Evolutionary conservation across 768 basidiomycete species (phyloP).

Genomic region (Naematelia aurantialba): DNA sequence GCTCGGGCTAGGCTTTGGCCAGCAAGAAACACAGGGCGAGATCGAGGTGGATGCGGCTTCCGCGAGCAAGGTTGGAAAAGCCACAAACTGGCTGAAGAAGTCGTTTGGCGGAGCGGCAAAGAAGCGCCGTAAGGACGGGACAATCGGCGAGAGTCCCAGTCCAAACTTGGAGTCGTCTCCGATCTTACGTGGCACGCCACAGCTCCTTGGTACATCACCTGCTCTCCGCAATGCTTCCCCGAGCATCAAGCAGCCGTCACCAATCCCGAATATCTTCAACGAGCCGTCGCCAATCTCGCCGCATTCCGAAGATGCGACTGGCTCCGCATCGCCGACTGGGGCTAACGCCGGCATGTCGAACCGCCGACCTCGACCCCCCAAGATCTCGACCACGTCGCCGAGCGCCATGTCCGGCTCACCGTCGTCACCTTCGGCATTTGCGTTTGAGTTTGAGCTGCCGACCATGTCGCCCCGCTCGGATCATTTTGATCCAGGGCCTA

Average conservation of each 20-base stretch:
- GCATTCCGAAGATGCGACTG: conserved; percentile 3
- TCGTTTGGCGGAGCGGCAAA: conserved; percentile 38
- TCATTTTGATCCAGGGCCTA: conserved; percentile 41
- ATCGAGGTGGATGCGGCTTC: conserved; percentile 18
- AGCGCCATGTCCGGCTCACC: background rate
- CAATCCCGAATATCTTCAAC: background rate
- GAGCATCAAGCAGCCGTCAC: background rate
- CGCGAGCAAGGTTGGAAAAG: conserved; percentile 24
- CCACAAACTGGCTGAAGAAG: conserved; percentile 44
- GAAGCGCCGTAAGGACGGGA: conserved; percentile 35
- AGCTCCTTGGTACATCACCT: background rate
- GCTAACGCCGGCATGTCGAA: too few species aligned
- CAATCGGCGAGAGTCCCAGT: conserved; percentile 8
- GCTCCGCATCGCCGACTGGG: conserved; percentile 4
- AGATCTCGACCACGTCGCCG: conserved; percentile 20
- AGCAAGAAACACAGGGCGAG: conserved; percentile 8
- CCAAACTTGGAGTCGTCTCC: conserved; percentile 7
- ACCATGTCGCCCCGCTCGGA: conserved; percentile 47
- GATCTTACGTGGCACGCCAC: conserved; percentile 1
- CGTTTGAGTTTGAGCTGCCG: conserved; percentile 49
- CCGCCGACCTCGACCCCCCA: conserved; percentile 25
- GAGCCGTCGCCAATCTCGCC: conserved; percentile 6
- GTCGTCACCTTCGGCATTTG: conserved; percentile 7
- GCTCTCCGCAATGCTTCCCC: background rate
- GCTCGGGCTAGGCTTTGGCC: conserved; percentile 37